phyloP scores from a whole-genome alignment of 1,284 basidiomycete genomes.

The Vanrija humicola region DNA sequence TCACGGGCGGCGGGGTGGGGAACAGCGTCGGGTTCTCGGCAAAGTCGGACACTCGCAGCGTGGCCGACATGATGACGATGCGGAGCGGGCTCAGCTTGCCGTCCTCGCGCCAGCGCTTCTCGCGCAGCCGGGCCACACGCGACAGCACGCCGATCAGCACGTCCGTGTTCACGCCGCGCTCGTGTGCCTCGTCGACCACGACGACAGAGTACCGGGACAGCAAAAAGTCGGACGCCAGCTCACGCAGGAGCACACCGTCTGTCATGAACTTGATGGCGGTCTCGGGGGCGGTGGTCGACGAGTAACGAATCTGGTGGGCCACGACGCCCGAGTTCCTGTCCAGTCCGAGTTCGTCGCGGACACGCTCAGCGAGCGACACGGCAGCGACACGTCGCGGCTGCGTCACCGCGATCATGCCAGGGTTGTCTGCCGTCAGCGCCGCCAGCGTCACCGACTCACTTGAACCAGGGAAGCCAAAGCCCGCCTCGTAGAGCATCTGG shows the following conservation, averaged over 20 bases:
- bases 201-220: constrained; percentile 88
- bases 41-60: constrained; percentile 90
- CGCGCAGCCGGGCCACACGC: constrained; percentile 81
- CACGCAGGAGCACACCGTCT: constrained; percentile 91
- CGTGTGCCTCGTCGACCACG: constrained; percentile 97
- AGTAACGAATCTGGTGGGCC: constrained; percentile 96
- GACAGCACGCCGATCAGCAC: constrained; percentile 94
- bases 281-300: constrained; percentile 79
- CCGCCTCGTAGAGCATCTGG: constrained; percentile 90
- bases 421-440: constrained; percentile 65
- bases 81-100: constrained; percentile 75
- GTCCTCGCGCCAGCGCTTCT: constrained; percentile 75
- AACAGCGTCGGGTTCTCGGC: constrained; percentile 83
- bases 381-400: constrained; percentile 97
- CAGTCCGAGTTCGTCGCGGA: constrained; percentile 81
- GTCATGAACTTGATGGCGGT: constrained; percentile 99
- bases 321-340: constrained; percentile 63
- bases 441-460: constrained; percentile 51
- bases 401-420: constrained; percentile 96
- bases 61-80: constrained; percentile 98
- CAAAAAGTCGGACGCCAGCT: constrained; percentile 86
- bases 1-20: constrained; percentile 75
- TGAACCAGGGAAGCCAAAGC: constrained; percentile 77
- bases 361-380: constrained; percentile 89
- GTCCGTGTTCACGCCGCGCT: constrained; percentile 97